Base-by-base conservation (phyloP, 164 flowering plant genomes). In the Vitis amurensis region DNA sequence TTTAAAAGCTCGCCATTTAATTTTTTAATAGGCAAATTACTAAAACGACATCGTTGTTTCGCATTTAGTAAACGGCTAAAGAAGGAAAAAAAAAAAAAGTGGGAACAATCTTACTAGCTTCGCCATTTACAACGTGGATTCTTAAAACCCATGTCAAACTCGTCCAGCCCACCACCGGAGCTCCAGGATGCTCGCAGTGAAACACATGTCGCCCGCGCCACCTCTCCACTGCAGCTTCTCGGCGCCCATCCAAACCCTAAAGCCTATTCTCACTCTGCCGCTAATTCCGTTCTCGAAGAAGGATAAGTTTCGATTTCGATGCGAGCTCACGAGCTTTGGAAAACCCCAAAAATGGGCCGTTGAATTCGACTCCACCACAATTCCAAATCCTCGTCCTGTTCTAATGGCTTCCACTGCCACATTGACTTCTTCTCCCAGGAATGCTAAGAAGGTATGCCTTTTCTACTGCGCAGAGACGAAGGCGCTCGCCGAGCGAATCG, bases 391-490 rank as follows among this genome's bases (percentile, higher is more conserved):
- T 12, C 68, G 8, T 30, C 71, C 13, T 15, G 13, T 75, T 12
- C 65, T 81, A 37, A 81, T 81, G 79, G 75, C 80, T 5, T 37
- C 80, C 30, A 16, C 77, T 6, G 55, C 58, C 5, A 27, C 77
- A 0, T n/a, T 67, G 11, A 78, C 71, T 49, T 67, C 89, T 11
- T 48, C 77, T 3, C 4, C 74, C 9, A 81, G 74, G 76, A 73
- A 49, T 30, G 66, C 73, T 8, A 92, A 95, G 76, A 88, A 79
- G 74, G 88, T 95, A 31, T 89, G 86, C 75, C 86, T 95, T n/a
- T 95, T 91, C 72, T 88, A 90, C 81, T 88, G 88, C 68, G 80
- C 77, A 4, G 99, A 95, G 78, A 91, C 87, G 69, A 78, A 82
- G 75, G 79, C 80, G 7, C 91, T 94, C 0, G 99, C 99, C 1